Evolutionary conservation across 78 protist genomes (phyloP).

Genomic region (Dictyostelium purpureum): DNA sequence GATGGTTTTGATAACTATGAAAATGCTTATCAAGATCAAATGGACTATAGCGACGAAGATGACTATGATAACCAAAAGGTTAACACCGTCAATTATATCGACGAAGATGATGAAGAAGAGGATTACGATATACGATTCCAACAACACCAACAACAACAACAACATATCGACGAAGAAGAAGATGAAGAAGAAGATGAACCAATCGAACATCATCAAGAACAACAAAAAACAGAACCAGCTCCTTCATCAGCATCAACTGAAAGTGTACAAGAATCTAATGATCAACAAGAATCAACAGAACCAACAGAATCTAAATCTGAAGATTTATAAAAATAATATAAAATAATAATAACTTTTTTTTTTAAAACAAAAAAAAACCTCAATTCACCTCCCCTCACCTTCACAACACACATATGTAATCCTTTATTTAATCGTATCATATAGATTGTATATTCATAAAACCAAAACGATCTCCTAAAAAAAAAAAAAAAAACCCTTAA

Average conservation of each 20-base stretch:
- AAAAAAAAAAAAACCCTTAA: background rate
- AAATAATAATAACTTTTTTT: too few species aligned
- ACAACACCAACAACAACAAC: constrained; percentile 8
- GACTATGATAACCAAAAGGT: background rate
- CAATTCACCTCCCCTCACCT: background rate
- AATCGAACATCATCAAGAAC: background rate
- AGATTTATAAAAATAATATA: background rate
- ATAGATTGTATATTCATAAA: constrained; percentile 9
- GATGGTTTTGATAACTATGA: constrained; percentile 20
- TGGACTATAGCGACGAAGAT: constrained; percentile 2
- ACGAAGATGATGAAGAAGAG: constrained; percentile 14
- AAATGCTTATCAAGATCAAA: background rate
- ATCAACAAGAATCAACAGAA: too few species aligned
- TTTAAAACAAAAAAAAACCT: background rate
- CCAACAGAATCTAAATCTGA: constrained; percentile 3
- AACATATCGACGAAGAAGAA: background rate
- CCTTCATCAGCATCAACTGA: background rate
- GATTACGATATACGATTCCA: constrained; percentile 5
- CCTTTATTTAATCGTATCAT: constrained; percentile 10
- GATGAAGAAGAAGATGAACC: background rate
- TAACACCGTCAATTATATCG: background rate
- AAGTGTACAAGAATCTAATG: background rate
- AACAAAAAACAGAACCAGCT: background rate
- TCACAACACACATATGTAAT: too few species aligned
- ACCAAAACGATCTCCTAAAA: constrained; percentile 7